Conservation (phyloP, 2,329 filamentous ascomycete species). For the Pseudogymnoascus sp. region DNA sequence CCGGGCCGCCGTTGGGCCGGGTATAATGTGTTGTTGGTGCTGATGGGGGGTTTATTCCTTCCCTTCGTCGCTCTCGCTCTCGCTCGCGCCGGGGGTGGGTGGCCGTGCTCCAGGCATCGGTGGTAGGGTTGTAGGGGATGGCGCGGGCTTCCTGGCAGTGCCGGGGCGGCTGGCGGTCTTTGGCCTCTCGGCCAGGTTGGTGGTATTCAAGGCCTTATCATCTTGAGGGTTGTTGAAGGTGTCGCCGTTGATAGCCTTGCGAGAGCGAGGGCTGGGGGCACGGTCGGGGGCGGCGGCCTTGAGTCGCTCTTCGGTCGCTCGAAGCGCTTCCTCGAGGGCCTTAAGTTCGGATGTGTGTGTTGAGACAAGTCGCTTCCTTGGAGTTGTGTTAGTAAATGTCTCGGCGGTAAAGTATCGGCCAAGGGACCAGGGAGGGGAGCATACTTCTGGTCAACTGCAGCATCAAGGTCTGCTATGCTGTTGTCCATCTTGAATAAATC, state of each 20-base stretch:
- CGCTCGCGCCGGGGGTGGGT: slow-evolving; percentile 29
- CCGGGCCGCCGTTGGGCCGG: not conserved
- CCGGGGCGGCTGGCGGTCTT: slow-evolving; percentile 10
- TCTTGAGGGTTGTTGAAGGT: slow-evolving; percentile 16
- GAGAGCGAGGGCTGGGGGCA: slow-evolving; percentile 17
- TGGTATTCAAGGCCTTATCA: slow-evolving; percentile 16
- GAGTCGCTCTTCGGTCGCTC: slow-evolving; percentile 77
- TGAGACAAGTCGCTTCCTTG: slow-evolving; percentile 72
- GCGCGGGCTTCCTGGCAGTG: slow-evolving; percentile 3
- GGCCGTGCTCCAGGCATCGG: slow-evolving; percentile 25
- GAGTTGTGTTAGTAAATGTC: slow-evolving; percentile 15
- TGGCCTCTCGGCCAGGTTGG: slow-evolving; percentile 15
- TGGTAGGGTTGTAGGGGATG: slow-evolving; percentile 7
- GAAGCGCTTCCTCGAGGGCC: slow-evolving; percentile 74
- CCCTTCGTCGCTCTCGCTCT: slow-evolving; percentile 22
- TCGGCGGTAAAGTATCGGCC: not conserved
- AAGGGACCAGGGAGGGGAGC: slow-evolving; percentile 5
- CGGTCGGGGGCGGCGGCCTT: slow-evolving; percentile 29
- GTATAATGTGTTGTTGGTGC: not conserved
- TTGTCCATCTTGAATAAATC: slow-evolving; percentile 84
- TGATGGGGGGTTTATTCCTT: not conserved
- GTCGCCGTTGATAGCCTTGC: slow-evolving; percentile 17
- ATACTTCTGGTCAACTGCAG: slow-evolving; percentile 75
- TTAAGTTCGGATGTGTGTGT: slow-evolving; percentile 74
- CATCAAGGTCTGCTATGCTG: slow-evolving; percentile 64